Base-by-base conservation (phyloP, 2,329 filamentous ascomycete genomes). In the Fusarium keratoplasticum region DNA sequence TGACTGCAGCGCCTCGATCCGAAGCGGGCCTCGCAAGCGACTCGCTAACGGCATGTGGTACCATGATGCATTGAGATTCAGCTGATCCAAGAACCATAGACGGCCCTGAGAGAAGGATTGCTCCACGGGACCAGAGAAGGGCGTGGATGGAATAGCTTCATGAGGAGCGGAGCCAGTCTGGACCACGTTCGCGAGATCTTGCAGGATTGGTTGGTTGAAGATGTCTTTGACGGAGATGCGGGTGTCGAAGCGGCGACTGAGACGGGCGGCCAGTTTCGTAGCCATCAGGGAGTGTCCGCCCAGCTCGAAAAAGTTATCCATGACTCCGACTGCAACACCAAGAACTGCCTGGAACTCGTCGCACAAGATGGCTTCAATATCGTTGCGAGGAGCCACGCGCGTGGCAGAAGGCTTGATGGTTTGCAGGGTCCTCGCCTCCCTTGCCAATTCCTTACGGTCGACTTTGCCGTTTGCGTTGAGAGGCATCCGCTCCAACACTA, bases 51-150 rank as follows among this genome's bases (percentile, higher is more conserved):
- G 65, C 25, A 70, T 64, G 25, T 55, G 68, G 25, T 69, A 73
- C 35, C 59, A 55, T 9, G 61, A 62, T 10, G 50, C 50, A 16
- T 54, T 59, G 7, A 63, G 71, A 20, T 71, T 42, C 29, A 71
- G 54, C 33, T 67, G 68, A 13, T 73, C 68, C 18, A 73, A 25
- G 38, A 73, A 73, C 71, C 71, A 73, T 4, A 73, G 62, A 11
- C 71, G 64, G 6, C 60, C 61, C 44, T 73, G 71, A 22, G 68
- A 65, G 50, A 71, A 73, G 16, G 71, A 73, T 33, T 73, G 71
- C 20, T 64, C 65, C 5, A 54, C 47, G 18, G 60, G 44, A 7
- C 29, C 29, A 40, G 35, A 31, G 31, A 4, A 31, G 31, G 31
- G 10, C 31, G 31, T 31, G 31, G 31, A 31, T 31, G 31, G 31